These are phyloP conservation scores for Lachnellula occidentalis DNA, from an alignment of 2,329 filamentous ascomycete genomes.

Conservation along the genomic window DNA sequence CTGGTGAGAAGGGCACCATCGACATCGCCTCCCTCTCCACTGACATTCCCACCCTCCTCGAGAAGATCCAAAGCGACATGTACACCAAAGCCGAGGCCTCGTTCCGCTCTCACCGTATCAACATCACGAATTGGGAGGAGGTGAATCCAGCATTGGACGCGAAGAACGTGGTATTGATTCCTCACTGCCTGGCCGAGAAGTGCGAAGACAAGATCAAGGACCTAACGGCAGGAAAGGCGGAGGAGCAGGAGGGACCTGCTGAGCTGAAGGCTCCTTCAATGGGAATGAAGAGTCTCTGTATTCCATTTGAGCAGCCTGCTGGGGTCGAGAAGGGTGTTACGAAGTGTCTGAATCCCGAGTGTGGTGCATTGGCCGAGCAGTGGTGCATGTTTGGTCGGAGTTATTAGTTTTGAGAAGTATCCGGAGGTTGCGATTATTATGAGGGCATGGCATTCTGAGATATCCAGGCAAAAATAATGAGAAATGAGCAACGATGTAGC, in stretches of 20 bases:
- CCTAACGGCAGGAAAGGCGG: slow-evolving; percentile 70
- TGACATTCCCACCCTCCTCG: slow-evolving; percentile 73
- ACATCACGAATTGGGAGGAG: slow-evolving; percentile 82
- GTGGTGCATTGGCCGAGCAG: slow-evolving; percentile 66
- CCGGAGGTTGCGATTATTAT: too few species aligned
- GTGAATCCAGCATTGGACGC: slow-evolving; percentile 84
- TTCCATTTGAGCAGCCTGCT: slow-evolving; percentile 81
- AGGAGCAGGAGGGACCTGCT: slow-evolving; percentile 39
- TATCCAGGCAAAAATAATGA: too few species aligned
- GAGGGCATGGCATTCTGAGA: too few species aligned
- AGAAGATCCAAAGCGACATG: slow-evolving; percentile 84
- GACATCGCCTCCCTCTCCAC: slow-evolving; percentile 67
- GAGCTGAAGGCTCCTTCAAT: slow-evolving; percentile 58
- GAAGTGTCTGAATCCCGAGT: slow-evolving; percentile 89
- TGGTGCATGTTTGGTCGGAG: slow-evolving; percentile 90
- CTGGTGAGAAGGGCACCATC: slow-evolving; percentile 75
- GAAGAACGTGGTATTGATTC: slow-evolving; percentile 90
- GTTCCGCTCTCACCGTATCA: slow-evolving; percentile 75
- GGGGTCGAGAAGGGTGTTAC: slow-evolving; percentile 74
- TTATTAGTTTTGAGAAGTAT: slow-evolving; percentile 23
- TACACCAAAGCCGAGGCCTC: slow-evolving; percentile 65
- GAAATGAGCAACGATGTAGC: too few species aligned
- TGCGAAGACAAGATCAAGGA: slow-evolving; percentile 97
- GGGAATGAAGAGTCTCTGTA: slow-evolving; percentile 72
- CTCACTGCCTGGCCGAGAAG: slow-evolving; percentile 73